Evolutionary conservation across 2,329 filamentous ascomycete species (phyloP).

Genomic region (Xylariales sp.): DNA sequence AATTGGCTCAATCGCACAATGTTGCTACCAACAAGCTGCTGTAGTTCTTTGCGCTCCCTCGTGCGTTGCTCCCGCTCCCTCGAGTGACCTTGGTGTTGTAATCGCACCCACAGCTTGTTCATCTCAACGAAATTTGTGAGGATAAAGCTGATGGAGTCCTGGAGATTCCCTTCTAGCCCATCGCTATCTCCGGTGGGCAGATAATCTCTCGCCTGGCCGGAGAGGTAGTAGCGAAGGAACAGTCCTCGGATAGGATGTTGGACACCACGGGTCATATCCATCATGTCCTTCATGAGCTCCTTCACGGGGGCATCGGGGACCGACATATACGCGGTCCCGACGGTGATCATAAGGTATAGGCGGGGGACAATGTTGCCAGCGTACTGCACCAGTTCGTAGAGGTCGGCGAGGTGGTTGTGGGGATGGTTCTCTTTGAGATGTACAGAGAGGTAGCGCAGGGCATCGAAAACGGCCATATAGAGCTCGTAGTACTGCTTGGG

Average conservation of each 20-base stretch:
- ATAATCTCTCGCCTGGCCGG: slow-evolving; percentile 91
- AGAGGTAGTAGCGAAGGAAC: slow-evolving; percentile 95
- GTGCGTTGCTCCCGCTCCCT: slow-evolving; percentile 92
- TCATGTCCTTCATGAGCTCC: slow-evolving; percentile 99
- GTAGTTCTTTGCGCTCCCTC: slow-evolving; percentile 93
- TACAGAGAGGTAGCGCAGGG: slow-evolving; percentile 92
- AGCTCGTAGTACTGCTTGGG: slow-evolving; percentile 99
- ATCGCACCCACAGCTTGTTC: slow-evolving; percentile 98
- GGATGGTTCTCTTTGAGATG: slow-evolving; percentile 98
- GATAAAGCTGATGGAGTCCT: slow-evolving; percentile 98
- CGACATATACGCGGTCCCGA: slow-evolving; percentile 98
- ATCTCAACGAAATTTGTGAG: slow-evolving; percentile 99
- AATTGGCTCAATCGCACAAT: slow-evolving; percentile 94
- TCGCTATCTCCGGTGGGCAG: slow-evolving; percentile 85
- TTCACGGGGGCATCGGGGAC: slow-evolving; percentile 98
- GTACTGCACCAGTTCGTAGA: slow-evolving; percentile 98
- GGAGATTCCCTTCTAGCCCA: slow-evolving; percentile 92
- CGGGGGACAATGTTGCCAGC: slow-evolving; percentile 97
- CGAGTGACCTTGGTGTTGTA: slow-evolving; percentile 98
- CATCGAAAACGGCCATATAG: slow-evolving; percentile 99
- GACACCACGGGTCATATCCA: slow-evolving; percentile 99
- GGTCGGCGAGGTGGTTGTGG: slow-evolving; percentile 95
- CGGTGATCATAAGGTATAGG: slow-evolving; percentile 98
- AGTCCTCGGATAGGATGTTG: slow-evolving; percentile 96
- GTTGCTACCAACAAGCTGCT: slow-evolving; percentile 95